Conservation (phyloP, 495 filamentous ascomycete species). For the Aspergillus nanangensis region DNA sequence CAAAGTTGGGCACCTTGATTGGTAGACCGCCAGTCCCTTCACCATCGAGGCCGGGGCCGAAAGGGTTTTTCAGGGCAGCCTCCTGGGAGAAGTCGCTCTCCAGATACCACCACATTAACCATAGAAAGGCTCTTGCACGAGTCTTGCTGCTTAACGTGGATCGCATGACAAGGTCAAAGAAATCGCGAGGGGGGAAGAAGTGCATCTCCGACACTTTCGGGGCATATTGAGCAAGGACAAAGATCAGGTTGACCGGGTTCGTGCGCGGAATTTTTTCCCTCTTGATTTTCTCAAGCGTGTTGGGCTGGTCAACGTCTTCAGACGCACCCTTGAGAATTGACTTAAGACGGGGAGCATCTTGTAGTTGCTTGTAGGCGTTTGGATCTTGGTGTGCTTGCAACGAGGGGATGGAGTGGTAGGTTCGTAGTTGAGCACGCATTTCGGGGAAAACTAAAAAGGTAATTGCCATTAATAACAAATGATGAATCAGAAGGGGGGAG, state of each 20-base stretch:
- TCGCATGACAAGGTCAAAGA: constrained; percentile 95
- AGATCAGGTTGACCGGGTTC: constrained; percentile 95
- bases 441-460: constrained; percentile 93
- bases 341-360: constrained; percentile 93
- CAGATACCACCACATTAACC: constrained; percentile 99
- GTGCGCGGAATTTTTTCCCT: constrained; percentile 66
- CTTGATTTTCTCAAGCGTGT: constrained; percentile 79
- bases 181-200: constrained; percentile 81
- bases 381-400: constrained; percentile 93
- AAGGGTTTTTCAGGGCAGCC: constrained; percentile 81
- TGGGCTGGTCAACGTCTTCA: constrained; percentile 86
- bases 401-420: constrained; percentile 96
- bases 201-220: constrained; percentile 89
- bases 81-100: constrained; percentile 89
- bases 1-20: constrained; percentile 79
- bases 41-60: constrained; percentile 68
- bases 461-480: too few species aligned
- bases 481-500: too few species aligned
- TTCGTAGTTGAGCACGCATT: constrained; percentile 97
- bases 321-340: constrained; percentile 97
- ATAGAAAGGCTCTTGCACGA: constrained; percentile 85
- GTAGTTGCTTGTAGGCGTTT: constrained; percentile 94
- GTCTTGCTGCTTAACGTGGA: constrained; percentile 75
- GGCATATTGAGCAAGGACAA: constrained; percentile 87
- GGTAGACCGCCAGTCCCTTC: constrained; percentile 58